Evolutionary conservation across 768 basidiomycete genomes (phyloP), one percentile per base, ranked within the genome.

Genomic region (Termitomyces sp.): DNA sequence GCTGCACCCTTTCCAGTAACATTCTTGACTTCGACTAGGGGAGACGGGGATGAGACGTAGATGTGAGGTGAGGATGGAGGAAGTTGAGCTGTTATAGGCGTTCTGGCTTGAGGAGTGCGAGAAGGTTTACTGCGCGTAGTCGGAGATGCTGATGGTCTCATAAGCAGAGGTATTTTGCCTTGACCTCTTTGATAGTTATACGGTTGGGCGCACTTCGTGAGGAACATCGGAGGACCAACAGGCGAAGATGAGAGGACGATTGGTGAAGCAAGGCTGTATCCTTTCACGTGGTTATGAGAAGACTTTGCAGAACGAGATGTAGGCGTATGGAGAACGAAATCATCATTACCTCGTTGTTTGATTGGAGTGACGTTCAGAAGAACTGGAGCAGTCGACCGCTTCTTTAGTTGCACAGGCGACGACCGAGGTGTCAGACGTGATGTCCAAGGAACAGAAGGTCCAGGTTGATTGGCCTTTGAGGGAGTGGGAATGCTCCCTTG

Each of bases 211-310:
- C 46, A 11, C n/a, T 43, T 46, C 9, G 31, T 45, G 37, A 60
- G 17, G 17, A 56, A 48, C 9, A 60, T 45, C 2, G 51, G 54
- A 15, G 20, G 40, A 4, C 63, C 54, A 38, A 60, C 59, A 8
- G 67, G 65, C 29, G 66, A 66, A 29, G 70, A 68, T 6, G 66
- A 69, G 15, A 70, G 61, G 37, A 62, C 64, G 17, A 73, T 71
- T 1, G 71, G 71, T 3, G 71, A 71, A 15, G 65, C 63, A 31
- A 70, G 65, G 47, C 63, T 60, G 20, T 66, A 60, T 31, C 63
- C 65, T 29, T 60, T 37, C 14, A n/a, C 15, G 9, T 63, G 61
- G 15, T 5, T 38, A 54, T 15, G 8, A 25, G 15, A 14, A 32
- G 43, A 59, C 42, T 65, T 70, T 60, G 17, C 51, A 47, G 53